Percentiles rank a stretch among this genome's conserved stretches.
Evolutionary conservation across 805 yeast genomes (phyloP).

Genomic region (Candida multigemmis): DNA sequence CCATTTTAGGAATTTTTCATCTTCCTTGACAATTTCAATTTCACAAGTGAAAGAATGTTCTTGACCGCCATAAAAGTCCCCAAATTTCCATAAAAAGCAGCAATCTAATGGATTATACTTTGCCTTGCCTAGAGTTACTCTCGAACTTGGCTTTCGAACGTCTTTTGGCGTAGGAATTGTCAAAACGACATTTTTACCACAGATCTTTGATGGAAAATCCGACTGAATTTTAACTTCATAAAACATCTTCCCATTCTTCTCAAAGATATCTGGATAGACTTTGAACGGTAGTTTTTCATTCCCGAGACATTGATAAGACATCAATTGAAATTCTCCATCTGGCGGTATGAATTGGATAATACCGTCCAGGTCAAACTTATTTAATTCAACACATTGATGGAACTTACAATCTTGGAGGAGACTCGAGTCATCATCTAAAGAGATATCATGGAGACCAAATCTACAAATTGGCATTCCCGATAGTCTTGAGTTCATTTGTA

Average conservation of each 20-base stretch:
- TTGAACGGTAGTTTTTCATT: slow-evolving; percentile 64
- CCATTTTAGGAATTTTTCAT: slow-evolving; percentile 33
- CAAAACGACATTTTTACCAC: slow-evolving; percentile 56
- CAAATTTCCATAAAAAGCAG: slow-evolving; percentile 60
- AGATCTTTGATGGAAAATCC: slow-evolving; percentile 44
- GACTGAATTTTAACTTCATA: slow-evolving; percentile 58
- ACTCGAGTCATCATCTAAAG: slow-evolving; percentile 9
- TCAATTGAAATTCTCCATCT: slow-evolving; percentile 77
- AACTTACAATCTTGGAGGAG: slow-evolving; percentile 70
- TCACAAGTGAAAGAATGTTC: slow-evolving; percentile 55
- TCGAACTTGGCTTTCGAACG: slow-evolving; percentile 14
- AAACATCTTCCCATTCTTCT: slow-evolving; percentile 32
- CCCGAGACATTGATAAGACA: slow-evolving; percentile 48
- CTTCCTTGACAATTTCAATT: slow-evolving; percentile 23
- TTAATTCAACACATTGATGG: slow-evolving; percentile 77
- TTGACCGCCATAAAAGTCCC: slow-evolving; percentile 57
- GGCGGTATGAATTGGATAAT: slow-evolving; percentile 75
- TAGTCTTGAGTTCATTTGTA: slow-evolving; percentile 60
- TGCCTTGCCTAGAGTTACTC: slow-evolving; percentile 55
- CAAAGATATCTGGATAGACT: slow-evolving; percentile 46
- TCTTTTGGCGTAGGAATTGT: slow-evolving; percentile 59
- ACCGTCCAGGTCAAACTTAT: slow-evolving; percentile 54
- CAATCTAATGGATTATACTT: slow-evolving; percentile 61
- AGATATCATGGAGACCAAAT: slow-evolving; percentile 62
- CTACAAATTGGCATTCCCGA: slow-evolving; percentile 80